Evolutionary conservation across 2,329 filamentous ascomycete genomes (phyloP).

Genomic region (Golovinomyces cichoracearum): DNA sequence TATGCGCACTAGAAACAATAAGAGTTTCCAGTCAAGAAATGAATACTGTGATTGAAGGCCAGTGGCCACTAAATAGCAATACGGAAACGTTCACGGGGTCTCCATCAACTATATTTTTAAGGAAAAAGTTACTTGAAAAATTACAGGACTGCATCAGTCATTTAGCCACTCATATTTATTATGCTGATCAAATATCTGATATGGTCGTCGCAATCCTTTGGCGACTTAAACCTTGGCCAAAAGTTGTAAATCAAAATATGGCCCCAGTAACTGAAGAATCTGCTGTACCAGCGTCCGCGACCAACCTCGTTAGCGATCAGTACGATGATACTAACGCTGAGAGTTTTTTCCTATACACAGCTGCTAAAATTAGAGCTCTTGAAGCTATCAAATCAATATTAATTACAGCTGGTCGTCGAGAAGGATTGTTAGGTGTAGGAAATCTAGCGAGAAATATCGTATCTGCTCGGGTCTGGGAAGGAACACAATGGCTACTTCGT

Average conservation of each 20-base stretch:
- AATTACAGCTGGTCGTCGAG: conserved; percentile 47
- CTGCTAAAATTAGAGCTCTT: conserved; percentile 39
- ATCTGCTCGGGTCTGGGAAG: conserved; percentile 70
- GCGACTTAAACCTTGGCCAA: conserved; percentile 41
- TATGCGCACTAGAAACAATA: conserved; percentile 44
- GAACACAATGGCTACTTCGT: conserved; percentile 76
- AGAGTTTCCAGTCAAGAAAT: conserved; percentile 16
- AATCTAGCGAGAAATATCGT: conserved; percentile 49
- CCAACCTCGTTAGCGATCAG: conserved; percentile 21
- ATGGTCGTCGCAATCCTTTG: conserved; percentile 65
- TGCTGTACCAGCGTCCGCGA: conserved; percentile 21
- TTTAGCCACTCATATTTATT: conserved; percentile 84
- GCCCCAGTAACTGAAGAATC: conserved; percentile 21
- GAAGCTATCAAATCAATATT: conserved; percentile 62
- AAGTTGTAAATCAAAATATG: conserved; percentile 19
- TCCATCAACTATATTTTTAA: conserved; percentile 21
- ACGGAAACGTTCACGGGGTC: conserved; percentile 6
- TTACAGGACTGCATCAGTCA: conserved; percentile 71
- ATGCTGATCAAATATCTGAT: conserved; percentile 82
- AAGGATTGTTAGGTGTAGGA: conserved; percentile 31
- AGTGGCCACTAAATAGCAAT: conserved; percentile 2
- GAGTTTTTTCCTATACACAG: conserved; percentile 36
- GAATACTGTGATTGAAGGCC: conserved; percentile 5
- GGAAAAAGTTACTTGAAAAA: conserved; percentile 38
- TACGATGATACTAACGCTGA: conserved; percentile 27